Evolutionary conservation across 345 rosid genomes (phyloP).

Genomic region (Eucalyptus polyanthemos): DNA sequence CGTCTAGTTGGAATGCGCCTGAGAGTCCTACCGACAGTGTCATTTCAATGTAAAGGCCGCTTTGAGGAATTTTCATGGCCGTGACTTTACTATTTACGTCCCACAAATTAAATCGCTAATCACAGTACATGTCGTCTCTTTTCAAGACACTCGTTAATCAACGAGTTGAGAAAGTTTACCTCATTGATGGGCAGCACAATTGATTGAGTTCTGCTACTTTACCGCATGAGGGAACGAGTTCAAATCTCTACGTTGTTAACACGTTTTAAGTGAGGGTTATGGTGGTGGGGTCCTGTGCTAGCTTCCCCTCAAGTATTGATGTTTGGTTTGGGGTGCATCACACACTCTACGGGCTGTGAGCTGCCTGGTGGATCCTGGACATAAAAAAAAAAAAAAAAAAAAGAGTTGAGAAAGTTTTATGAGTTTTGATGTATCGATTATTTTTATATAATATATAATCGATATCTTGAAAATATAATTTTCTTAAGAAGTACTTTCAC

Average conservation of each 20-base stretch:
- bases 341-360: fast-evolving
- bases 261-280: fast-evolving
- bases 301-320: fast-evolving
- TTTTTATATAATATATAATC: background rate
- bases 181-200: fast-evolving
- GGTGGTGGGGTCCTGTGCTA: fast-evolving
- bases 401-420: background rate
- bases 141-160: background rate
- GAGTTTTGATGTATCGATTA: background rate
- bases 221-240: no score
- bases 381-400: no score
- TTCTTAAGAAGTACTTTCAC: background rate
- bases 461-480: background rate
- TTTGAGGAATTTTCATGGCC: background rate
- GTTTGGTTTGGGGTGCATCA: fast-evolving
- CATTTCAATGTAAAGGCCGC: background rate
- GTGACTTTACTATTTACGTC: background rate
- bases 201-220: fast-evolving
- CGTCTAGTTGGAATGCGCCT: background rate
- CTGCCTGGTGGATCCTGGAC: fast-evolving
- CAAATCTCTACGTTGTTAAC: fast-evolving
- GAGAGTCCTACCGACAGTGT: background rate
- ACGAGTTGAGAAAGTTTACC: background rate
- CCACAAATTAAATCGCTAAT: background rate
- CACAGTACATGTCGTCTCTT: background rate